Evolutionary conservation across 2,329 filamentous ascomycete genomes (phyloP), one percentile per base, ranked within the genome.

Genomic region (Fusarium beomiforme): DNA sequence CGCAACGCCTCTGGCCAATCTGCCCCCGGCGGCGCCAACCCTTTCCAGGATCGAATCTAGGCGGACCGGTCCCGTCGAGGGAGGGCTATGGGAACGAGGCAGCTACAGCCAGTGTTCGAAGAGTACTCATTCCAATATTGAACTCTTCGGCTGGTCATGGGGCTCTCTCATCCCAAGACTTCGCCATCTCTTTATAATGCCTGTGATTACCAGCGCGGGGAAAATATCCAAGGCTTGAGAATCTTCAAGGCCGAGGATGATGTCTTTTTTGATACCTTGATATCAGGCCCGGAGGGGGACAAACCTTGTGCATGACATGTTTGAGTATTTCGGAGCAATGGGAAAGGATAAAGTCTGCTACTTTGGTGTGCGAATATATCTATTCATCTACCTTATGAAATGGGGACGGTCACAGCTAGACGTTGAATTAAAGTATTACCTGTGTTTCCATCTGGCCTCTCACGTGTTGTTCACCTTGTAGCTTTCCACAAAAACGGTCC

Each of bases 1-100:
- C 73, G 75, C 62, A 77, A 80, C 56, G 60, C 68, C 44, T 76
- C 76, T 12, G 75, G 71, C 50, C 72, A 73, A 21, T 68, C 69
- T 33, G 73, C 65, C 49, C 71, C 64, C 23, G 63, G 60, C 14
- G 64, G 51, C 21, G 66, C 59, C 50, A 71, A 83, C 67, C 82
- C 82, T 53, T 83, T 83, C 74, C 76, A 80, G 68, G 81, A 83
- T 78, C 78, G 77, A 53, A 59, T 72, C 60, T 80, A 80, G 77
- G 74, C 59, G 70, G 62, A 61, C 33, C 67, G 70, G 49, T 62
- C 68, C 44, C 59, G 59, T 59, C 67, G 54, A 58, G 73, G 67
- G 50, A 69, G 72, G 33, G 49, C 37, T 29, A 33, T 41, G 29
- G 68, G 49, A 54, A 64, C 62, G 55, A 65, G 57, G 26, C 58